Conservation (phyloP, 805 yeast species). For the Debaryomyces hansenii region DNA sequence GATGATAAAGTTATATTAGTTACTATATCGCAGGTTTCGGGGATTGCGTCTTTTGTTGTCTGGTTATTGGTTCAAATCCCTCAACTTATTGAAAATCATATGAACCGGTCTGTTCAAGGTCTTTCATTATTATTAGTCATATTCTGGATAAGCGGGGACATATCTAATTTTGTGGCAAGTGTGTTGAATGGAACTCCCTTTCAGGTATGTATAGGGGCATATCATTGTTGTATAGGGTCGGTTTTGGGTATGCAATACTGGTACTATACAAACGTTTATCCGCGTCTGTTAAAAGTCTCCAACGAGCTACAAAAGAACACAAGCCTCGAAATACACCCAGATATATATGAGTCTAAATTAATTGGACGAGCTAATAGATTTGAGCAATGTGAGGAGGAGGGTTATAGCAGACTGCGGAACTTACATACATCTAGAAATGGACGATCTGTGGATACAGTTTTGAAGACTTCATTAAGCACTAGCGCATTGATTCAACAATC, state of each 20-base stretch:
- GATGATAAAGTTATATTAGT: neutral
- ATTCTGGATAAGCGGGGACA: slow-evolving; percentile 39
- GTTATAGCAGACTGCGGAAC: too few relatives aligned
- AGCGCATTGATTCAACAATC: too few relatives aligned
- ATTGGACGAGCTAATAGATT: neutral
- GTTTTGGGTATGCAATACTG: slow-evolving; percentile 69
- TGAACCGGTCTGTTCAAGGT: slow-evolving; percentile 36
- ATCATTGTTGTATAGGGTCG: slow-evolving; percentile 72
- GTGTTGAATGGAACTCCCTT: slow-evolving; percentile 69
- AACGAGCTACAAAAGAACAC: too few relatives aligned
- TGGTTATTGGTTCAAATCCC: slow-evolving; percentile 79
- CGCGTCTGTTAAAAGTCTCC: slow-evolving; percentile 1
- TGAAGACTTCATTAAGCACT: too few relatives aligned
- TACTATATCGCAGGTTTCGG: slow-evolving; percentile 9
- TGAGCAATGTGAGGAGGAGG: neutral
- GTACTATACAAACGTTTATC: slow-evolving; percentile 48
- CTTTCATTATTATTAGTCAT: slow-evolving; percentile 30
- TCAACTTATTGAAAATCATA: slow-evolving; percentile 60
- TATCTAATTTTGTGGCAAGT: slow-evolving; percentile 42
- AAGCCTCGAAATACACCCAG: too few relatives aligned
- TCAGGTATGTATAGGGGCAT: slow-evolving; percentile 69
- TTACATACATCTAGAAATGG: too few relatives aligned
- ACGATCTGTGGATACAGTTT: too few relatives aligned
- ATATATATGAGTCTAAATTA: neutral
- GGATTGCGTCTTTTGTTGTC: slow-evolving; percentile 42